phyloP scores from a whole-genome alignment of 768 basidiomycete genomes.

The Sporobolomyces roseus region DNA sequence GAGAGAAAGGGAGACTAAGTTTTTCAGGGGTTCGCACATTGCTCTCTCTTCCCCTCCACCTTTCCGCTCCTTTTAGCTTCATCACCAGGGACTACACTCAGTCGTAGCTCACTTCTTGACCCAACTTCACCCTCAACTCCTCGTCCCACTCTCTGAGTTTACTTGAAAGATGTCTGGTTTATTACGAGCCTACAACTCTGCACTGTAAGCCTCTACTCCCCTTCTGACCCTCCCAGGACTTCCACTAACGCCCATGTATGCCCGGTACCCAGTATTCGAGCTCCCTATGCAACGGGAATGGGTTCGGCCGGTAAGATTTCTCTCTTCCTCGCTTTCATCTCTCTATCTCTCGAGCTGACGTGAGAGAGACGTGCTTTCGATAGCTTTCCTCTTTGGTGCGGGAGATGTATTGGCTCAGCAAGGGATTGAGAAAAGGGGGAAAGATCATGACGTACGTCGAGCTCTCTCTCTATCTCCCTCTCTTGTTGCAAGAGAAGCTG shows the following conservation, averaged over 20 bases:
- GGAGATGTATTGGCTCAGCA: conserved; percentile 80
- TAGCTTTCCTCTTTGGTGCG: conserved; percentile 43
- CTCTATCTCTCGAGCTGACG: background rate
- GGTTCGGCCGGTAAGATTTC: conserved; percentile 22
- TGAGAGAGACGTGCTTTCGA: rapidly evolving
- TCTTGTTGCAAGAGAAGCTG: background rate
- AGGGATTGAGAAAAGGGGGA: conserved; percentile 66
- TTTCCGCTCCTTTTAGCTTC: no score
- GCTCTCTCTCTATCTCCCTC: background rate
- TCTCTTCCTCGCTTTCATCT: background rate
- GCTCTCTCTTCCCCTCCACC: background rate
- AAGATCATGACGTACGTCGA: conserved; percentile 60
- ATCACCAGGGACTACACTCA: no score
- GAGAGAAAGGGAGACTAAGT: background rate
- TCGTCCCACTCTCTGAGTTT: background rate
- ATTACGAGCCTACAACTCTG: conserved; percentile 37
- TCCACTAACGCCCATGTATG: no score
- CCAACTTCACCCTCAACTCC: background rate
- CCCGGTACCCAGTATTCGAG: conserved; percentile 3
- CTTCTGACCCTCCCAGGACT: background rate
- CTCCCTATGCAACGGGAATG: conserved; percentile 30
- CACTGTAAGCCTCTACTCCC: conserved; percentile 13
- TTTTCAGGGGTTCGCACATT: background rate
- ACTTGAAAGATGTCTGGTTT: conserved; percentile 12
- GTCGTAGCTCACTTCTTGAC: no score